Evolutionary conservation across 129 eudicot genomes (phyloP).

Genomic region (Lactuca saligna): DNA sequence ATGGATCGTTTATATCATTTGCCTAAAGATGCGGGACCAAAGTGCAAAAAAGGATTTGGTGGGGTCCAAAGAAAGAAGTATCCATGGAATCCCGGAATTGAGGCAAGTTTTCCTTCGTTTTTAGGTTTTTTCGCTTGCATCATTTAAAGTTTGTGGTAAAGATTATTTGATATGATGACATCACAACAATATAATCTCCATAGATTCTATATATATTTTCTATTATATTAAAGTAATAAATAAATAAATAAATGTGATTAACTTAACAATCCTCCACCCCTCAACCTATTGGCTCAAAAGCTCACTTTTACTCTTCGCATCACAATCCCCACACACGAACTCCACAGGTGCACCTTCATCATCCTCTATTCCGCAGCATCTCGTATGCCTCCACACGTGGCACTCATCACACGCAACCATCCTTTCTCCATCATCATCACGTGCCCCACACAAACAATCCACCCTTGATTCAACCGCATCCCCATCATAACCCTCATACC

Average conservation of each 20-base stretch:
- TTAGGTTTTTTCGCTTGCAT: neutral
- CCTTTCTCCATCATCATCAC: slow-evolving; percentile 63
- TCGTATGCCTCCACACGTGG: slow-evolving; percentile 61
- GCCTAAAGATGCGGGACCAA: too few species aligned
- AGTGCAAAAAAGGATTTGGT: neutral
- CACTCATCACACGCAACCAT: slow-evolving; percentile 65
- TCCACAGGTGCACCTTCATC: slow-evolving; percentile 43
- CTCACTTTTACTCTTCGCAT: slow-evolving; percentile 33
- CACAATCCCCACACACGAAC: slow-evolving; percentile 43
- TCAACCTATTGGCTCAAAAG: slow-evolving; percentile 32
- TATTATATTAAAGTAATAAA: slow-evolving; percentile 13
- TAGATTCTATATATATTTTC: slow-evolving; percentile 8
- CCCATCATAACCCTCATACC: slow-evolving; percentile 65
- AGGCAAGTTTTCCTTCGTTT: too few species aligned
- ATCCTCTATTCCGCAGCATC: slow-evolving; percentile 54
- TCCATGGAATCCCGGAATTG: neutral
- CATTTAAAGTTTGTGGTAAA: too few species aligned
- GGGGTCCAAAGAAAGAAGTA: neutral
- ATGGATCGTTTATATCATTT: too few species aligned
- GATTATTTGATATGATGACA: neutral
- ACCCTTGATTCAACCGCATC: slow-evolving; percentile 33
- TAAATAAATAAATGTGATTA: slow-evolving; percentile 15
- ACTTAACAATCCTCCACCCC: slow-evolving; percentile 5
- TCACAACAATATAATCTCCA: neutral
- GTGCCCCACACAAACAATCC: slow-evolving; percentile 55